Base-by-base conservation (phyloP, 2,329 filamentous ascomycete species). In the Alternaria gansuensis region DNA sequence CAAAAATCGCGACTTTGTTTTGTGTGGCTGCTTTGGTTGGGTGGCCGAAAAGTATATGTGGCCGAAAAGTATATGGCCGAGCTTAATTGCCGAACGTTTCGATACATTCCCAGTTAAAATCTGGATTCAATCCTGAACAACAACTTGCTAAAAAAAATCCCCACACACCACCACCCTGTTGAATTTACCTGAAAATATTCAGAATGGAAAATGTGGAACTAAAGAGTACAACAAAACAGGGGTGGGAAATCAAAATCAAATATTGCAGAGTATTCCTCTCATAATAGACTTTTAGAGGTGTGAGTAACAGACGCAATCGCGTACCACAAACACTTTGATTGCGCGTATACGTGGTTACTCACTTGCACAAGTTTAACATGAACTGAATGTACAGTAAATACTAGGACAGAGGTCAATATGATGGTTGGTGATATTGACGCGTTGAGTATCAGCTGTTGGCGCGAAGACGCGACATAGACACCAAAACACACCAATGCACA, bases 101-200 rank as follows among this genome's bases (percentile, higher is more conserved):
- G 17, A 2, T 5, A 5, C 9, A 11, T 46, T 5, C 2, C 3
- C 1, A 0, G 0, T 6, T 2, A 21, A 36, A 6, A n/a, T 26
- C 11, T 1, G 13, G 4, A 17, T 11, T 48, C 2, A 48, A 7
- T 3, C 10, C 14, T 1, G 1, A 17, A 26, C 29, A 48, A 34
- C 44, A 34, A 48, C 44, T 48, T 17, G 14, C 26, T 48, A 17
- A 11, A 48, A 48, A 48, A 48, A 48, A 34, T 34, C 2, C 14
- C 10, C 13, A 36, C 44, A 11, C 23, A 17, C 44, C 44, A 48
- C 44, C 44, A 48, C 29, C 21, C 26, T 11, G n/a, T 1, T 26
- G 13, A 13, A 48, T 24, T 6, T 0, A 2, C 21, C 0, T 1
- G 0, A 48, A 36, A 48, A 2, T 26, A 4, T 1, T 13, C n/a